Evolutionary conservation across 176 grass and related monocot genomes (phyloP).

Genomic region (Otatea glauca): DNA sequence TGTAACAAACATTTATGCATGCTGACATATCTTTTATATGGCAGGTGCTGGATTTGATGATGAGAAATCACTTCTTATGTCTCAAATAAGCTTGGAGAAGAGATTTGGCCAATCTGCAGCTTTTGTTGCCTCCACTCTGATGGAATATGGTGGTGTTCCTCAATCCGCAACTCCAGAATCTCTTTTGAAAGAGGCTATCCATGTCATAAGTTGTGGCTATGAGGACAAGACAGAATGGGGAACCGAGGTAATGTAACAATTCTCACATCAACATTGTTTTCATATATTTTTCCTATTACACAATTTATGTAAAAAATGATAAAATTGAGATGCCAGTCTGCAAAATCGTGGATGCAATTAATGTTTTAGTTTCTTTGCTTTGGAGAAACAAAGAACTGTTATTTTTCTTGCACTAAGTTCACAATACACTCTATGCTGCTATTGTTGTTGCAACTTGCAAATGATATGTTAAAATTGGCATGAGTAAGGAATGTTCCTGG

Average conservation of each 20-base stretch:
- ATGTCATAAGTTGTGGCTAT: conserved; percentile 99
- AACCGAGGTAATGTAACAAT: conserved; percentile 72
- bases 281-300: neutral
- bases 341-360: conserved; percentile 24
- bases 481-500: neutral
- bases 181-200: conserved; percentile 99
- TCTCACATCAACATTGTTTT: neutral
- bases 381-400: neutral
- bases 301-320: neutral
- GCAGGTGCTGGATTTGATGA: conserved; percentile 98
- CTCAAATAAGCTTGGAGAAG: conserved; percentile 99
- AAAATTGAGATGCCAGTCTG: neutral
- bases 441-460: neutral
- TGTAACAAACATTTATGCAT: conserved; percentile 32
- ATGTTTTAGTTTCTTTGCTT: conserved; percentile 9
- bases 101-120: conserved; percentile 94
- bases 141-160: conserved; percentile 99
- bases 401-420: conserved; percentile 6
- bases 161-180: conserved; percentile 98
- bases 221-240: conserved; percentile 98
- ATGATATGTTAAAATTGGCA: conserved; percentile 24
- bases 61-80: conserved; percentile 99
- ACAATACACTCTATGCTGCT: neutral
- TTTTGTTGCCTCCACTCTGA: conserved; percentile 96
- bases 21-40: conserved; percentile 35